Percentiles rank a stretch among this genome's conserved stretches.
Conservation (phyloP, 225 moss, liverwort and hornwort genomes). For the Neckera pumila region DNA sequence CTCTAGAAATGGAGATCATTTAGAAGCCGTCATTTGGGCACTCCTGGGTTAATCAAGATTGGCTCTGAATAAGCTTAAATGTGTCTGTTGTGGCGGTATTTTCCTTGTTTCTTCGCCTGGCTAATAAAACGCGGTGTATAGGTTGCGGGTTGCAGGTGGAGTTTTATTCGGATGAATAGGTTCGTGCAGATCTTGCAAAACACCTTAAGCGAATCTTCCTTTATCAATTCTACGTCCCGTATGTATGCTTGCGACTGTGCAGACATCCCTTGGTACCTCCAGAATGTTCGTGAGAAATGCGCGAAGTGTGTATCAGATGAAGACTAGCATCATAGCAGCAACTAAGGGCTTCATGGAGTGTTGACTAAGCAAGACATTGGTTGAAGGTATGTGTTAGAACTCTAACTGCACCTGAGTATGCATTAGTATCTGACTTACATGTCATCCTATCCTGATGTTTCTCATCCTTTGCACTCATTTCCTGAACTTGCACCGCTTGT, state of each 20-base stretch:
- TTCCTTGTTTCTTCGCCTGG: neutral
- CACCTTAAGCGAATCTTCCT: neutral
- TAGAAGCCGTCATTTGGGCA: too few species aligned
- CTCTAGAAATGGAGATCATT: neutral
- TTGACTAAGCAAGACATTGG: neutral
- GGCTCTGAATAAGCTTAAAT: neutral
- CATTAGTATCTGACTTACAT: neutral
- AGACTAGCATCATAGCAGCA: neutral
- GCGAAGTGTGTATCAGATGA: neutral
- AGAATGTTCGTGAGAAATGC: neutral
- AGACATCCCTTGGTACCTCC: neutral
- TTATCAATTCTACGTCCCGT: neutral
- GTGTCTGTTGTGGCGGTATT: neutral
- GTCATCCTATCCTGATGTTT: neutral
- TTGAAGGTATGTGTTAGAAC: neutral
- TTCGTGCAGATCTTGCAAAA: slow-evolving; percentile 5
- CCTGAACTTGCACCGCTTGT: neutral
- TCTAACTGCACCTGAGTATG: neutral
- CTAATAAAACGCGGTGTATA: neutral
- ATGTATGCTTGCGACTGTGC: neutral
- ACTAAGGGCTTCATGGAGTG: neutral
- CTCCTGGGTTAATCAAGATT: neutral
- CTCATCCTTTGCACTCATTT: neutral
- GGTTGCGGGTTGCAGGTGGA: slow-evolving; percentile 40
- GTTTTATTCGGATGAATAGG: slow-evolving; percentile 44